Base-by-base conservation (phyloP, 129 eudicot species). In the Tanacetum coccineum region DNA sequence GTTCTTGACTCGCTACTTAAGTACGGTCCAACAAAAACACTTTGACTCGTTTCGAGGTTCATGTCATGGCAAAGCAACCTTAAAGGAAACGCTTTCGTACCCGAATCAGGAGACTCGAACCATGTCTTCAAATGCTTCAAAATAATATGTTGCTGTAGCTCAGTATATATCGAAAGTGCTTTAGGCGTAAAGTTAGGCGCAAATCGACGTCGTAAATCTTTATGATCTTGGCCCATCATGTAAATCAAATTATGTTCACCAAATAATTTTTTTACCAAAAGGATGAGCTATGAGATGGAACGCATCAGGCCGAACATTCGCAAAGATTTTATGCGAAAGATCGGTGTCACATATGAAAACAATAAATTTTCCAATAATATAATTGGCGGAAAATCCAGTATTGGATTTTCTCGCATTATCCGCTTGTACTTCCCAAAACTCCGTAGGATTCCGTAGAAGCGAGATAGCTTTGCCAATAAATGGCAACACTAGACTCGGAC, bases 211-310 rank as follows among this genome's bases (percentile, higher is more conserved):
- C 97, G 90, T n/a, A 91, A 64, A 10, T 91, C 96, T 51, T 87
- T 91, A 18, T 91, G 97, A 0, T 87, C 91, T 58, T 87, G 90
- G 0, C 96, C 97, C 73, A 81, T 70, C 94, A 87, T 79, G 71
- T 87, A 91, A 47, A 87, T 91, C 6, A 91, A 67, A 17, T 87
- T 91, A 59, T 91, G 94, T 12, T 91, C 96, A 22, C 96, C 96
- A 63, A 91, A 91, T 8, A 91, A 92, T 45, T 85, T 87, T 40
- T 87, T 87, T 0, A n/a, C 97, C 97, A 18, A 91, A 91, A 0
- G 97, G 97, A 55, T 91, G 97, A 1, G 94, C 97, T 26, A 91
- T 67, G 70, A 87, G 80, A 48, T 87, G 97, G 67, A 91, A 91
- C 2, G 88, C 97, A 45, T 91, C 96, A 0, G 86, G 94, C 0